Evolutionary conservation across 495 filamentous ascomycete genomes (phyloP).

Genomic region (Daldinia childiae): DNA sequence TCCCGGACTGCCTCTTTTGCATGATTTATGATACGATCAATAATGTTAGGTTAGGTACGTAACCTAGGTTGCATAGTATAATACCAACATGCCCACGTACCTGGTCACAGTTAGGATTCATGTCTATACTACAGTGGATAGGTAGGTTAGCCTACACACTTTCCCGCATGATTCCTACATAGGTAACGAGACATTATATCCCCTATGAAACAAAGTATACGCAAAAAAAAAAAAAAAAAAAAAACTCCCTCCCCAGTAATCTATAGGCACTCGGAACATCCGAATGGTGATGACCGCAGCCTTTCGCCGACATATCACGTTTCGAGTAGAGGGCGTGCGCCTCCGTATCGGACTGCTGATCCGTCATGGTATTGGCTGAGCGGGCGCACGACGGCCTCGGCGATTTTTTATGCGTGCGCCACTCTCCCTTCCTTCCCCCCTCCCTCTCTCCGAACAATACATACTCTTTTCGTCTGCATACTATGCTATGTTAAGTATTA

Average conservation of each 20-base stretch:
- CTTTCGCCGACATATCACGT: slow-evolving; percentile 7
- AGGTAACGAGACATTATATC: neutral
- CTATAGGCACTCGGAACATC: neutral
- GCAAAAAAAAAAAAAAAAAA: too few species aligned
- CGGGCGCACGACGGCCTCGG: neutral
- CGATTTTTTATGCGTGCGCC: neutral
- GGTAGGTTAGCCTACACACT: too few species aligned
- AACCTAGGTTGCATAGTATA: neutral
- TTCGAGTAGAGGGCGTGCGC: neutral
- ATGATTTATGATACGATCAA: neutral
- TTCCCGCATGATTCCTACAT: too few species aligned
- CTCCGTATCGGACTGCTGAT: slow-evolving; percentile 24
- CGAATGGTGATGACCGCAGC: neutral
- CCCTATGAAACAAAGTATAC: neutral
- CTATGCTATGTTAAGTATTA: neutral
- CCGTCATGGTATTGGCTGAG: slow-evolving; percentile 11
- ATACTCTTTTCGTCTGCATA: neutral
- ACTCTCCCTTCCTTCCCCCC: neutral
- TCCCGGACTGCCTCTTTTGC: neutral
- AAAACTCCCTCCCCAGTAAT: neutral
- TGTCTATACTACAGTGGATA: neutral
- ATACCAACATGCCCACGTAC: neutral
- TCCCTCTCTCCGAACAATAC: neutral
- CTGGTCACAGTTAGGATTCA: neutral
- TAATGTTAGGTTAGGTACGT: too few species aligned